Base-by-base conservation (phyloP, 257 asterid species). In the Plectranthus barbatus region DNA sequence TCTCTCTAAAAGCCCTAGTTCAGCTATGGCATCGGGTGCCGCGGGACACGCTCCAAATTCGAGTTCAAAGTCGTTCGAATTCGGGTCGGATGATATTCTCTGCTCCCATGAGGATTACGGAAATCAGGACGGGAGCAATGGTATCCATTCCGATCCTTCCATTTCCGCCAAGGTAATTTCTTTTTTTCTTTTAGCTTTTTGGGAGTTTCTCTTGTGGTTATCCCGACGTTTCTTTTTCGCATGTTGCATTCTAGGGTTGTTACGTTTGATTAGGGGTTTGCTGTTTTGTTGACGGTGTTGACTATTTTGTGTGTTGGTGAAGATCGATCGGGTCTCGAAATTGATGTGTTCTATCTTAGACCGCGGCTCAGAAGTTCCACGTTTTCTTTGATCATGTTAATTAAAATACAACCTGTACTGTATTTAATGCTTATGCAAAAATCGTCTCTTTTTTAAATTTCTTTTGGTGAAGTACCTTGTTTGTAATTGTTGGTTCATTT, bases 11-110 rank as follows among this genome's bases (percentile, higher is more conserved):
- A 37, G 19, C 52, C 46, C 45, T 14, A 24, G 36, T 44, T 51
- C n/a, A 53, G 55, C 80, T 52, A 92, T 92, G 98, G 97, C 93
- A 24, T 92, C 97, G 48, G 90, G 96, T 64, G 75, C 94, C 1
- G 44, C 86, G 54, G 90, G 90, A 12, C 84, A 87, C 61, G 71
- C 69, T 7, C 75, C 53, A 56, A 72, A 67, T 47, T 65, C 79
- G 67, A 84, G 80, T 41, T 73, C 87, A 4, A 88, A 88, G 62
- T 82, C 81, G 8, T 92, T 81, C 76, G 94, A 77, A 71, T 86
- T 92, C 56, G 99, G 61, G 5, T 74, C 95, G 1, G 97, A 92
- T 72, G 96, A 92, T 77, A 80, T 89, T 48, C 86, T 92, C 37
- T 83, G 91, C 70, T 84, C 96, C 1, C 86, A 86, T 63, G 93